Base-by-base conservation (phyloP, 1,284 basidiomycete species). In the Puccinia novopanici region DNA sequence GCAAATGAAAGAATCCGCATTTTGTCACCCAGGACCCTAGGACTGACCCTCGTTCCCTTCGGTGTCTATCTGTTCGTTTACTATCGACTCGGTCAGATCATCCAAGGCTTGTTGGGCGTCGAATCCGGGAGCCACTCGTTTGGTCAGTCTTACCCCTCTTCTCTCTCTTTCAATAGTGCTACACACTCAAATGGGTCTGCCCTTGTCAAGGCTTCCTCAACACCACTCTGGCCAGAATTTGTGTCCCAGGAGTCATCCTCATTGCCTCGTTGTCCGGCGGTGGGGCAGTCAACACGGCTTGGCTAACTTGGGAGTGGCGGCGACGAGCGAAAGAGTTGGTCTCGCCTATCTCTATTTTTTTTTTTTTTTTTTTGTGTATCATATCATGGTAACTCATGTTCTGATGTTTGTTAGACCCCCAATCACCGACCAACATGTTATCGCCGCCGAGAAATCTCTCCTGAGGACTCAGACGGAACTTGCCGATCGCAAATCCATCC, bases 251-350 rank as follows among this genome's bases (percentile, higher is more conserved):
- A 10, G 85, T 86, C 19, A 82, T 84, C 4, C 83, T 87, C n/a
- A 87, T 87, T 71, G 87, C 85, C 0, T 80, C 85, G 0, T 82
- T 87, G 0, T 87, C 87, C 0, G 87, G 87, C 4, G 86, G 85
- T 10, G 86, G 85, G 52, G 86, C 87, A 0, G 84, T 86, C 34
- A 86, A 86, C 67, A 85, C 86, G 0, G 86, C 86, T 0, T 86
- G 85, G 85, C 85, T 87, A 68, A 86, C 86, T 19, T 86, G 84
- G 81, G 86, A 87, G 75, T 85, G 84, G 84, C 76, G 85, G 65
- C 73, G 81, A 81, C 65, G 83, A 19, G 83, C 83, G 0, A 82
- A 84, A 37, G 82, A 82, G 84, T 84, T n/a, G 73, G 83, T 70
- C 50, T n/a, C 9, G n/a, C n/a, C 48, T 30, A 13, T 22, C 13